Percentiles rank a stretch among this genome's conserved stretches.
Conservation (phyloP, 1,284 basidiomycete genomes). For the Rhodofomes roseus region DNA sequence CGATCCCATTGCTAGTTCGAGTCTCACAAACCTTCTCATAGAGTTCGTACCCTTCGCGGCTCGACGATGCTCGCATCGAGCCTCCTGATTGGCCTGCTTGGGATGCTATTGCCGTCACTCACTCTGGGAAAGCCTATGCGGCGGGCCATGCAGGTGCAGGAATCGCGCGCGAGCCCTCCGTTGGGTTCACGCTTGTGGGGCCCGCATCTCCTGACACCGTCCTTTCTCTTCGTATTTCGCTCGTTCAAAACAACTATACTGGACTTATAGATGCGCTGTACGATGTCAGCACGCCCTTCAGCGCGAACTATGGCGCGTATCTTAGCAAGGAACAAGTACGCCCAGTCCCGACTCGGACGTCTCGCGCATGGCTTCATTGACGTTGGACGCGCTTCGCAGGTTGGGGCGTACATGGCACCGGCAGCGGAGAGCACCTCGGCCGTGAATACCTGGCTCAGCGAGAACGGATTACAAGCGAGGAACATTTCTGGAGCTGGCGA, state of each 20-base stretch:
- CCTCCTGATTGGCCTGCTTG: no score
- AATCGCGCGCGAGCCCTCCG: conserved; percentile 17
- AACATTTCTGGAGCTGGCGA: conserved; percentile 25
- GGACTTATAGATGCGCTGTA: conserved; percentile 24
- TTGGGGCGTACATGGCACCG: conserved; percentile 36
- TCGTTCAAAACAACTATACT: conserved; percentile 19
- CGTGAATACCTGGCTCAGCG: conserved; percentile 35
- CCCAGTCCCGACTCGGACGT: not conserved
- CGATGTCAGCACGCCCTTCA: conserved; percentile 24
- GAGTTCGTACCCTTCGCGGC: no score
- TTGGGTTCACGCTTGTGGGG: conserved; percentile 17
- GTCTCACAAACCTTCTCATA: no score
- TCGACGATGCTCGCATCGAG: no score
- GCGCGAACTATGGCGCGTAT: conserved; percentile 23
- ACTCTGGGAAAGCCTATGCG: no score
- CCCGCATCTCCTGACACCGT: conserved; percentile 16
- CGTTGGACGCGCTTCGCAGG: conserved; percentile 21
- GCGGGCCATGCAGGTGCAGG: conserved; percentile 16
- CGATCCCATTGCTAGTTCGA: no score
- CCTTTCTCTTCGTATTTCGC: conserved; percentile 22
- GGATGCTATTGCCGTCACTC: no score
- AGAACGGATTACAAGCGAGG: conserved; percentile 30
- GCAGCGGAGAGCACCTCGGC: conserved; percentile 29
- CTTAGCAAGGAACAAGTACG: conserved; percentile 25
- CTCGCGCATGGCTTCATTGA: no score